A percentile compares a stretch with the other conserved stretches of the same genome.
Conservation (phyloP, 305 asterid species). For the Plantago lanceolata region DNA sequence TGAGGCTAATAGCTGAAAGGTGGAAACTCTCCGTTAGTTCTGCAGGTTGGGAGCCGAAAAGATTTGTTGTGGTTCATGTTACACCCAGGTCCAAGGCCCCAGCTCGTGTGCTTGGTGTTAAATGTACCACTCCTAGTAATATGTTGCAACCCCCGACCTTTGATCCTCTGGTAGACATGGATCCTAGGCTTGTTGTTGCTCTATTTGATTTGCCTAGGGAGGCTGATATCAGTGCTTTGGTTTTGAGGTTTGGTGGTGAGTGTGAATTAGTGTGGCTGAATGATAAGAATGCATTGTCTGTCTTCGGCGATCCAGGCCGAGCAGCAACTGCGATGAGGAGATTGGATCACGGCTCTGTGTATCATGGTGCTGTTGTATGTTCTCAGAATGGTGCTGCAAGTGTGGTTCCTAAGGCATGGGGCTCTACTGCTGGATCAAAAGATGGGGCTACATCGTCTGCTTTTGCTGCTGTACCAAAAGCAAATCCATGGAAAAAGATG, state of each 20-base stretch:
- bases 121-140: conserved; percentile 43
- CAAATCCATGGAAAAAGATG: conserved; percentile 75
- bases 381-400: conserved; percentile 41
- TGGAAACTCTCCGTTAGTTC: conserved; percentile 84
- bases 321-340: conserved; percentile 98
- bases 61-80: conserved; percentile 68
- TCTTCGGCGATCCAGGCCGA: conserved; percentile 82
- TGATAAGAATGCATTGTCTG: conserved; percentile 90
- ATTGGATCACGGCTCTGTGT: conserved; percentile 89
- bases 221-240: conserved; percentile 87
- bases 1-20: conserved; percentile 81
- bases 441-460: conserved; percentile 32
- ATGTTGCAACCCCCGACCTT: conserved; percentile 59
- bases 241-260: conserved; percentile 92
- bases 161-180: conserved; percentile 85
- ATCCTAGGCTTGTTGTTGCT: conserved; percentile 89
- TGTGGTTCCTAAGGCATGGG: conserved; percentile 58
- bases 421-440: conserved; percentile 35
- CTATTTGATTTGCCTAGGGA: conserved; percentile 86
- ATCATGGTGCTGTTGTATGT: conserved; percentile 66
- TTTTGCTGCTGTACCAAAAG: conserved; percentile 31
- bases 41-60: conserved; percentile 97
- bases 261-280: conserved; percentile 93
- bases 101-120: conserved; percentile 66
- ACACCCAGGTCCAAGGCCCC: conserved; percentile 84